phyloP scores from a whole-genome alignment of 2,329 filamentous ascomycete species.

The Botrytis fabae region DNA sequence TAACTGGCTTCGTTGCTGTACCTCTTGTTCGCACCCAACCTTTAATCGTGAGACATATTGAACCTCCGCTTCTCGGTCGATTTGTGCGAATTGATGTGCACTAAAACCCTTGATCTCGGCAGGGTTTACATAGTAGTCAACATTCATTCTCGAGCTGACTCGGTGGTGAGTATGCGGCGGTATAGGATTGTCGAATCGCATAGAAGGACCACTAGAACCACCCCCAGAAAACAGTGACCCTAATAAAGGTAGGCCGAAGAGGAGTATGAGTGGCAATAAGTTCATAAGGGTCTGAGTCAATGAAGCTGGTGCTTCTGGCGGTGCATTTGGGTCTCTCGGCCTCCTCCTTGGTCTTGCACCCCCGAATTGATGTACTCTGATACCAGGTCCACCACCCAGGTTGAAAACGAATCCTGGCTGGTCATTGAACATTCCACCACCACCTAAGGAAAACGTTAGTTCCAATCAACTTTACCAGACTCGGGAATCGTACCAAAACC shows the following conservation, averaged over 20 bases:
- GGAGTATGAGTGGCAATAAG: constrained; percentile 81
- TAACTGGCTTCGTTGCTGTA: constrained; percentile 53
- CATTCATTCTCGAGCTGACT: constrained; percentile 66
- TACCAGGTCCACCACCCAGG: constrained; percentile 84
- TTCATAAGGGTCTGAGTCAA: constrained; percentile 61
- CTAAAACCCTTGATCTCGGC: constrained; percentile 71
- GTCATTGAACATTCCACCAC: constrained; percentile 63
- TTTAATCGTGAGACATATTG: constrained; percentile 68
- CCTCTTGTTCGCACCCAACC: constrained; percentile 73
- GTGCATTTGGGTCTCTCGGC: constrained; percentile 61
- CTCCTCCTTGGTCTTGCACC: constrained; percentile 74
- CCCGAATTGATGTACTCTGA: constrained; percentile 94
- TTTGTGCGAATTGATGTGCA: constrained; percentile 64
- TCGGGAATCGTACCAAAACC: constrained; percentile 49
- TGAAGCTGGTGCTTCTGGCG: constrained; percentile 52
- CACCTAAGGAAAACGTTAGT: constrained; percentile 28
- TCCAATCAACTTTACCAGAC: constrained; percentile 6
- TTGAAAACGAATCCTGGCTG: constrained; percentile 95
- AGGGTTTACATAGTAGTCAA: constrained; percentile 86
- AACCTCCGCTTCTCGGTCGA: constrained; percentile 77
- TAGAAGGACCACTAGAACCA: constrained; percentile 59
- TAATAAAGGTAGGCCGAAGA: constrained; percentile 83
- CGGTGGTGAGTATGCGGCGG: constrained; percentile 75
- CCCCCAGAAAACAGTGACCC: constrained; percentile 72
- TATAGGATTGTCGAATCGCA: constrained; percentile 72